phyloP scores from a whole-genome alignment of 208 protist species.

The Crithidia expoeki region DNA sequence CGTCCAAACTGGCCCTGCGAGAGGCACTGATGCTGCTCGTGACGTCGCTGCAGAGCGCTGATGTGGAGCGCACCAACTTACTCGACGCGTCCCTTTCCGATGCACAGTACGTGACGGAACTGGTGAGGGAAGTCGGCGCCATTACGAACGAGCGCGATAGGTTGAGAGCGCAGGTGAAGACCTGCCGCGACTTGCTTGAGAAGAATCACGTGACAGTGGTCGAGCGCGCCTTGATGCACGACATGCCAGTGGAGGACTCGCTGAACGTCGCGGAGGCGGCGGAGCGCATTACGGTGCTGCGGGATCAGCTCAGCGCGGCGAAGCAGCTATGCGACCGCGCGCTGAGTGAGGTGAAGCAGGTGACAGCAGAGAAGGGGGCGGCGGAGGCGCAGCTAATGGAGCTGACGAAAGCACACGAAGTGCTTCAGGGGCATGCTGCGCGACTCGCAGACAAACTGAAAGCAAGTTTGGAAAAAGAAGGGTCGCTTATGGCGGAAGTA shows the following conservation, averaged over 20 bases:
- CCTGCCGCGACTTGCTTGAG: slow-evolving; percentile 67
- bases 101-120: slow-evolving; percentile 53
- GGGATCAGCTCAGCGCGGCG: slow-evolving; percentile 52
- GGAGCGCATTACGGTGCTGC: slow-evolving; percentile 63
- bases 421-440: slow-evolving; percentile 48
- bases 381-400: slow-evolving; percentile 27
- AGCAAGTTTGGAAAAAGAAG: slow-evolving; percentile 45
- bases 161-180: slow-evolving; percentile 39
- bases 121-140: slow-evolving; percentile 45
- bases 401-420: slow-evolving; percentile 23
- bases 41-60: slow-evolving; percentile 41
- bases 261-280: slow-evolving; percentile 71
- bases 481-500: slow-evolving; percentile 39
- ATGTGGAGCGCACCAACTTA: slow-evolving; percentile 55
- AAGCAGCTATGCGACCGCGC: slow-evolving; percentile 41
- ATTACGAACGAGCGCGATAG: slow-evolving; percentile 55
- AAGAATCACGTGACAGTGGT: slow-evolving; percentile 73
- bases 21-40: slow-evolving; percentile 33
- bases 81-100: slow-evolving; percentile 71
- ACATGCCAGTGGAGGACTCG: slow-evolving; percentile 68
- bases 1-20: slow-evolving; percentile 30
- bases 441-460: slow-evolving; percentile 45
- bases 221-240: slow-evolving; percentile 74
- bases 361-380: slow-evolving; percentile 26
- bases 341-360: slow-evolving; percentile 27